These are phyloP conservation scores for Taphrina sp. DNA, from an alignment of 1,139 yeast genomes.

Conservation along the genomic window DNA sequence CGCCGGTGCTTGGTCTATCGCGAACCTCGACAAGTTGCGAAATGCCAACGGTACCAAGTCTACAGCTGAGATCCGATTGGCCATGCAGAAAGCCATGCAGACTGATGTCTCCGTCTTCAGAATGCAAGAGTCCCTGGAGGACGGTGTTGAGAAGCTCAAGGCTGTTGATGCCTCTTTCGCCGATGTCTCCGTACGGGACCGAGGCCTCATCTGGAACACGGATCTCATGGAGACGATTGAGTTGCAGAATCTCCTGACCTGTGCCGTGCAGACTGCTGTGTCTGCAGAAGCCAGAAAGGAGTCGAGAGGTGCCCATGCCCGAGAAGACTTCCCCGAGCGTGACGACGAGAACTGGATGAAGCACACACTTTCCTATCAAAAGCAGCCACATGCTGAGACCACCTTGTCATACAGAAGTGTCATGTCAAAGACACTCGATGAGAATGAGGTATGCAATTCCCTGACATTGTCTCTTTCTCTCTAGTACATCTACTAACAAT, in stretches of 20 bases:
- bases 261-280: slow-evolving; percentile 94
- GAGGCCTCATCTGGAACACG: slow-evolving; percentile 98
- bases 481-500: too few species aligned
- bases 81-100: slow-evolving; percentile 97
- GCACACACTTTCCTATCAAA: slow-evolving; percentile 93
- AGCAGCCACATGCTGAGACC: slow-evolving; percentile 65
- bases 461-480: too few species aligned
- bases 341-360: slow-evolving; percentile 98
- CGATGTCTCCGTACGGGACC: slow-evolving; percentile 81
- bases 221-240: slow-evolving; percentile 95
- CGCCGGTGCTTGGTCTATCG: slow-evolving; percentile 84
- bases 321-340: slow-evolving; percentile 96
- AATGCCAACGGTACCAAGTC: slow-evolving; percentile 75
- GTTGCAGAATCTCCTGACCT: slow-evolving; percentile 91
- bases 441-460: too few species aligned
- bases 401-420: slow-evolving; percentile 83
- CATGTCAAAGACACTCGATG: slow-evolving; percentile 79
- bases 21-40: slow-evolving; percentile 84
- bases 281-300: slow-evolving; percentile 95
- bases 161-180: slow-evolving; percentile 71
- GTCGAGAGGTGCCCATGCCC: slow-evolving; percentile 99
- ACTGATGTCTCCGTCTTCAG: slow-evolving; percentile 96
- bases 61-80: slow-evolving; percentile 85
- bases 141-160: slow-evolving; percentile 79
- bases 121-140: slow-evolving; percentile 86